Base-by-base conservation (phyloP, 352 stramenopile species). In the Globisporangium cystogenes region DNA sequence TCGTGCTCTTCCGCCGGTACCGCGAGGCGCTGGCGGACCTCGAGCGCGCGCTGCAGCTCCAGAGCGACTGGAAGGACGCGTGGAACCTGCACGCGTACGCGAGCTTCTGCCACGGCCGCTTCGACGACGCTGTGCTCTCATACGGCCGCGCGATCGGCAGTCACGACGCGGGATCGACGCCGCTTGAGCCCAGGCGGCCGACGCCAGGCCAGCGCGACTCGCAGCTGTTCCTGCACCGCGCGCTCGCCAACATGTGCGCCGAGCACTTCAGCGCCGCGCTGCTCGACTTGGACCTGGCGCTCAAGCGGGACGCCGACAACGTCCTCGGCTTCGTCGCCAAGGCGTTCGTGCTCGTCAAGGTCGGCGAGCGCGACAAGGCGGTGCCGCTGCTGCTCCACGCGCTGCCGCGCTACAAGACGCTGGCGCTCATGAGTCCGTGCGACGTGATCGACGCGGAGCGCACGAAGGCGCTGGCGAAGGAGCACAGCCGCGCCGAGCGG, bases 81-180 rank as follows among this genome's bases (percentile, higher is more conserved):
- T 75, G 68, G 61, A 63, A 60, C 33, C 48, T 82, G 4, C 58
- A 76, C 12, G 76, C 65, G 1, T 87, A 87, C 50, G 46, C 59
- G 0, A 60, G 59, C 37, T 85, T 80, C 39, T 82, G 68, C 48
- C 48, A 39, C 0, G 47, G 58, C 2, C 63, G 53, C 1, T 82
- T 59, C 27, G 60, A 75, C 16, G 40, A 62, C 0, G 70, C 76
- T 0, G 53, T 72, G 0, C 46, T 48, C 15, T 68, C 72, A 2
- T 82, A 82, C 41, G 67, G 62, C 3, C 65, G 56, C 2, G 67
- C 67, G 3, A 76, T 77, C 14, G 51, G 49, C 12, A 18, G 3
- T 18, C 33, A 12, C 14, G 33, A 39, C 5, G 33, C 15, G 33
- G 3, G 8, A 39, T 39, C 5, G 33, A n/a, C n/a, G n/a, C n/a